Conservation (phyloP, 2,329 filamentous ascomycete genomes). For the Aspergillus awamori region DNA sequence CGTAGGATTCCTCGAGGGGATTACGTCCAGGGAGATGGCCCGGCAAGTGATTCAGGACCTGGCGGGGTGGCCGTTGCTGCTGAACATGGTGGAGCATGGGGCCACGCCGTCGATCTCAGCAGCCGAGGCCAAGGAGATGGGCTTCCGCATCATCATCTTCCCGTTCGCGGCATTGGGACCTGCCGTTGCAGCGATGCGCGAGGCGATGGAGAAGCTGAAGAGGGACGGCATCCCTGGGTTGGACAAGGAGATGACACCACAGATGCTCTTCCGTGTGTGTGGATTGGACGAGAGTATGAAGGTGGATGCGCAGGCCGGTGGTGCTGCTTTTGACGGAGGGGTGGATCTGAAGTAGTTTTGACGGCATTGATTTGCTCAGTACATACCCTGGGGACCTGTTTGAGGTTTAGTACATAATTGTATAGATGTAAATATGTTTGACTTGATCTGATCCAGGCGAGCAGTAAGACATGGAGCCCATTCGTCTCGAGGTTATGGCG, state of each 20-base stretch:
- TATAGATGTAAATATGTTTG: background rate
- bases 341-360: constrained; percentile 30
- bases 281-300: constrained; percentile 46
- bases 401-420: background rate
- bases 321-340: constrained; percentile 35
- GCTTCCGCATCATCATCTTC: constrained; percentile 49
- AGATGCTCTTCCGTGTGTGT: constrained; percentile 48
- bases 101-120: constrained; percentile 44
- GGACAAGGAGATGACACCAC: constrained; percentile 37
- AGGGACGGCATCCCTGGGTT: constrained; percentile 37
- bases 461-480: background rate
- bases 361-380: background rate
- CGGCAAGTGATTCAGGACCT: constrained; percentile 39
- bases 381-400: background rate
- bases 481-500: too few relatives aligned
- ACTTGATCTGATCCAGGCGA: background rate
- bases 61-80: constrained; percentile 42
- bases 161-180: constrained; percentile 45
- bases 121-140: constrained; percentile 43
- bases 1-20: constrained; percentile 47
- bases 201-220: constrained; percentile 42
- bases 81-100: constrained; percentile 52
- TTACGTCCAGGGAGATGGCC: constrained; percentile 43
- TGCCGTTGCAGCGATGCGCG: constrained; percentile 40
- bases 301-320: constrained; percentile 45